Evolutionary conservation across 2,329 filamentous ascomycete genomes (phyloP).

Genomic region (Huntiella decipiens): DNA sequence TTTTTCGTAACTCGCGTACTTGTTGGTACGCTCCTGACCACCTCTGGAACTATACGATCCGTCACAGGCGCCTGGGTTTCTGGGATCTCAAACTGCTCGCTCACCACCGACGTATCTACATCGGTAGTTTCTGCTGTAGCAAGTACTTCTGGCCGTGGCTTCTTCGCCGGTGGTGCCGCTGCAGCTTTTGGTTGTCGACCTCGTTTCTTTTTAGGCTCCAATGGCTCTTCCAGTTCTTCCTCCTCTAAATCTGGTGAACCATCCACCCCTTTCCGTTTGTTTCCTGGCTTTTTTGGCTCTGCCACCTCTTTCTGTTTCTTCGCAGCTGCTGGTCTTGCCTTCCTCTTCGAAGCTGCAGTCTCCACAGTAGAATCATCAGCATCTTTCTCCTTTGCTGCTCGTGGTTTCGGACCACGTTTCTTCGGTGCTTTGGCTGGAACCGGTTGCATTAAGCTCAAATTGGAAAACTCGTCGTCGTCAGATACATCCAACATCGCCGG

Average conservation of each 20-base stretch:
- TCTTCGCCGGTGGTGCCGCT: neutral
- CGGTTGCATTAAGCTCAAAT: constrained; percentile 4
- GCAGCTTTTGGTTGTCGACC: neutral
- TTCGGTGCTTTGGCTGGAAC: neutral
- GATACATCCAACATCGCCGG: neutral
- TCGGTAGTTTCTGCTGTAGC: neutral
- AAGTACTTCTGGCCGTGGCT: neutral
- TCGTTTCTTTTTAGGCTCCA: neutral
- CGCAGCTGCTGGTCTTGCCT: too few species aligned
- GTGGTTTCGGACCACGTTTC: neutral
- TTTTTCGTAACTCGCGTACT: constrained; percentile 2
- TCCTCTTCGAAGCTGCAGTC: too few species aligned
- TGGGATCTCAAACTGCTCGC: neutral
- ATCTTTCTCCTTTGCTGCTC: neutral
- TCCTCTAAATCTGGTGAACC: neutral
- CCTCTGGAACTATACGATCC: neutral
- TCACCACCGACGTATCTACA: constrained; percentile 1
- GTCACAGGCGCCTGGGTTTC: neutral
- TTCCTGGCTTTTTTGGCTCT: neutral
- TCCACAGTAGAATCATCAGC: too few species aligned
- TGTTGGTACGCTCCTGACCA: neutral
- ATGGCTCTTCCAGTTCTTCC: neutral
- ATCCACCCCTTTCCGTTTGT: neutral
- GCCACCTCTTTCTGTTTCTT: too few species aligned
- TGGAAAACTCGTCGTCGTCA: constrained; percentile 8